Evolutionary conservation across 2,329 filamentous ascomycete genomes (phyloP).

Genomic region (Chaetomiaceae sp.): DNA sequence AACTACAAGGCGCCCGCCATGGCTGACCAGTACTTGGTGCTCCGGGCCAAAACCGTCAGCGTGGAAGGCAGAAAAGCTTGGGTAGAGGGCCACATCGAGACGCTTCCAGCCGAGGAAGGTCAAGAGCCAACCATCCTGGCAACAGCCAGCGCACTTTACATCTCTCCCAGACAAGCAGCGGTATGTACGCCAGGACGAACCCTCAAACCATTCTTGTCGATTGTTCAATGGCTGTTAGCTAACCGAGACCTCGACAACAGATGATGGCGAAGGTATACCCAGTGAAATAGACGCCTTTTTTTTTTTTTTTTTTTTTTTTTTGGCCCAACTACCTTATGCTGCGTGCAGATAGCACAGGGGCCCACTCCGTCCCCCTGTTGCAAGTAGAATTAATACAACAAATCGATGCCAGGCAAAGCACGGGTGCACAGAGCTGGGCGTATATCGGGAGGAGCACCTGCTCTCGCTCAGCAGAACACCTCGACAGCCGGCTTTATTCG

Average conservation of each 20-base stretch:
- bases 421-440: too few species aligned
- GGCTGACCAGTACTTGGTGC: conserved; percentile 69
- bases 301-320: too few species aligned
- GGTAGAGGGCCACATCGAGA: conserved; percentile 84
- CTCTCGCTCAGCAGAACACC: too few species aligned
- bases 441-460: too few species aligned
- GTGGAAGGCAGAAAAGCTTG: conserved; percentile 92
- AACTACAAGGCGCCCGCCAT: conserved; percentile 79
- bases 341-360: too few species aligned
- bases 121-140: conserved; percentile 64
- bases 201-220: background rate
- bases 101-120: conserved; percentile 57
- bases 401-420: too few species aligned
- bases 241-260: conserved; percentile 21
- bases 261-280: conserved; percentile 36
- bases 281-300: conserved; percentile 26
- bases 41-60: conserved; percentile 74
- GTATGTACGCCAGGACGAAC: too few species aligned
- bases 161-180: conserved; percentile 79
- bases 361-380: too few species aligned
- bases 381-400: too few species aligned
- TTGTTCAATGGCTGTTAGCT: background rate
- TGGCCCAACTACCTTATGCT: too few species aligned
- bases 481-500: too few species aligned
- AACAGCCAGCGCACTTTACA: conserved; percentile 80